These are phyloP conservation scores for Dothiorella sarmentorum DNA, from an alignment of 2,329 filamentous ascomycete genomes.

Conservation along the genomic window DNA sequence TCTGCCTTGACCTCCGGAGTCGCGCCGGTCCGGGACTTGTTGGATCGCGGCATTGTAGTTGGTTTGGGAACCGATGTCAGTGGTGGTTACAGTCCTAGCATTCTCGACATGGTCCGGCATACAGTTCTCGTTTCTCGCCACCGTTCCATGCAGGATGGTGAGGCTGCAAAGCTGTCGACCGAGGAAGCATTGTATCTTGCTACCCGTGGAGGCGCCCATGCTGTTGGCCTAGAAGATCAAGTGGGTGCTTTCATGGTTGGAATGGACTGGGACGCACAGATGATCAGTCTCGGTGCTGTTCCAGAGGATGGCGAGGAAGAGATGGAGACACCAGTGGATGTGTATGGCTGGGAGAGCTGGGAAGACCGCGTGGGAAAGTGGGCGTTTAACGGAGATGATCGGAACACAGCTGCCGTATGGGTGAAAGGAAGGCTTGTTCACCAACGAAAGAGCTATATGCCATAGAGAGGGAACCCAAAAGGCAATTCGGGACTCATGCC, in stretches of 20 bases:
- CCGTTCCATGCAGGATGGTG: constrained; percentile 54
- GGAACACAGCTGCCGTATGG: constrained; percentile 88
- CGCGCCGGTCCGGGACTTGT: constrained; percentile 69
- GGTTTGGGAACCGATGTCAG: constrained; percentile 89
- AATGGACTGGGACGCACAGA: constrained; percentile 87
- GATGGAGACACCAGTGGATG: constrained; percentile 65
- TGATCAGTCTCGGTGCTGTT: constrained; percentile 61
- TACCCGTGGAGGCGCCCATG: constrained; percentile 80
- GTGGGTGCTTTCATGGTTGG: constrained; percentile 82
- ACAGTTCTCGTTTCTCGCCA: constrained; percentile 75
- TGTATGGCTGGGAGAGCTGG: constrained; percentile 92
- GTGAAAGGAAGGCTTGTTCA: constrained; percentile 62
- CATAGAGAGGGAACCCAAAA: not conserved
- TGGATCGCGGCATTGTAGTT: constrained; percentile 71
- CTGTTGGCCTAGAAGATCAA: constrained; percentile 67
- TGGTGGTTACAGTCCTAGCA: constrained; percentile 77
- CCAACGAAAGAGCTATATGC: constrained; percentile 2
- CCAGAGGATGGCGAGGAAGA: constrained; percentile 24
- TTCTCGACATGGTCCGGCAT: constrained; percentile 80
- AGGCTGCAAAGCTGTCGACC: constrained; percentile 66
- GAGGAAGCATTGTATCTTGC: constrained; percentile 84
- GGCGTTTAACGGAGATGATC: constrained; percentile 89
- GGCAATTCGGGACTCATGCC: not conserved
- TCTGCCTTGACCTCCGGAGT: constrained; percentile 75
- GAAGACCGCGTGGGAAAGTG: constrained; percentile 86